Base-by-base conservation (phyloP, 805 yeast species). In the Osmozyma mogii region DNA sequence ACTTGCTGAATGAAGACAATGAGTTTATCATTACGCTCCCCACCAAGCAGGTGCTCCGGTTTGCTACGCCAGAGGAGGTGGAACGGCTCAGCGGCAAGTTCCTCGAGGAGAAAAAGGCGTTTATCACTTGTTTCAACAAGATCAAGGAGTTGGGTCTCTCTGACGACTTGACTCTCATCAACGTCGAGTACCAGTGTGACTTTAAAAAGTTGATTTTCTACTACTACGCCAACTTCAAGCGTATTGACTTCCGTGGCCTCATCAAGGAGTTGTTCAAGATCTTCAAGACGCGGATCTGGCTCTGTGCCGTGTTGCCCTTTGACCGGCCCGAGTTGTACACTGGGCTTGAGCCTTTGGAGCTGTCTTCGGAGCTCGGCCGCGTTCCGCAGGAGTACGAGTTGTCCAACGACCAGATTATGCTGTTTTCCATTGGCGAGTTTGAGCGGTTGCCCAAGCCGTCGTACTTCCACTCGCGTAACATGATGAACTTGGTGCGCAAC, bases 11-110 rank as follows among this genome's bases (percentile, higher is more conserved):
- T 33, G 75, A 72, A 43, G 78, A 73, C 43, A 74, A 72, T 39
- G 75, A 72, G 43, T 73, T 73, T 37, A 68, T 80, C 30, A 76
- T 83, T 18, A 52, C 61, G 9, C 68, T 81, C 30, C 92, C 92
- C 13, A 76, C 84, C 5, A 83, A 83, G 47, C 88, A 81, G 50
- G 78, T 82, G 11, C 55, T 82, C 23, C 57, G 92, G 38, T 81
- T 82, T 59, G 85, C 87, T 0, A 78, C 83, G 14, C 77, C 82
- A 2, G 71, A 70, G 47, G 94, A 83, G 50, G 67, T 76, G 14
- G 65, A 64, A 20, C 78, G 75, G 40, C 52, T 82, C 23, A 69
- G 72, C 35, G 65, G 68, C 11, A 82, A 82, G 48, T 70, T 77
- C 35, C 64, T 76, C 36, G 87, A 80, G 47, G 94, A 83, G 52